Percentiles rank a stretch among this genome's conserved stretches.
phyloP scores from a whole-genome alignment of 139 green algal species.

The Closterium sp. region DNA sequence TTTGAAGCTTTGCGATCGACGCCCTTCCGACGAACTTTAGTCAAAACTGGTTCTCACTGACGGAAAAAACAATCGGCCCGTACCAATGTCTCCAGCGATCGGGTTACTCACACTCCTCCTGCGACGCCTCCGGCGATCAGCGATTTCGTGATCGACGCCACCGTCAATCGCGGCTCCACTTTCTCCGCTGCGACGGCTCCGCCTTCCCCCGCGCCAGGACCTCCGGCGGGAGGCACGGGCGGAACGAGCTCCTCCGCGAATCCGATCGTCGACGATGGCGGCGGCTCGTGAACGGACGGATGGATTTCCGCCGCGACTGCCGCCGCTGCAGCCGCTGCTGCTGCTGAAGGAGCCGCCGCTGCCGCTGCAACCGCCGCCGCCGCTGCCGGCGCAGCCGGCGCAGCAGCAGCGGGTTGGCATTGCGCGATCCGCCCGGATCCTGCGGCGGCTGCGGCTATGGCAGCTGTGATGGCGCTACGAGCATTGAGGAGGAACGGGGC shows the following conservation, averaged over 20 bases:
- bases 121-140: constrained; percentile 21
- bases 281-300: neutral
- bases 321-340: neutral
- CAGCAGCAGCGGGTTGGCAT: neutral
- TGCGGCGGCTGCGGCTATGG: neutral
- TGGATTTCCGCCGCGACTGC: neutral
- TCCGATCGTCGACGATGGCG: neutral
- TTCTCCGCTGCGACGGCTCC: neutral
- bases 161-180: neutral
- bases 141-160: neutral
- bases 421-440: neutral
- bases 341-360: neutral
- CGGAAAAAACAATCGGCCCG: too few relatives aligned
- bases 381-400: too few relatives aligned
- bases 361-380: neutral
- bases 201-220: neutral
- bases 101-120: constrained; percentile 40
- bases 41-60: neutral
- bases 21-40: neutral
- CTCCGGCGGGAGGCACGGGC: neutral
- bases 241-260: neutral
- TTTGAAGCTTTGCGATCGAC: too few relatives aligned
- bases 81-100: too few relatives aligned
- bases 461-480: neutral
- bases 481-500: neutral